A percentile compares a stretch with the other conserved stretches of the same genome.
Evolutionary conservation across 2,329 filamentous ascomycete genomes (phyloP).

Genomic region (Neofusicoccum umdonicola): DNA sequence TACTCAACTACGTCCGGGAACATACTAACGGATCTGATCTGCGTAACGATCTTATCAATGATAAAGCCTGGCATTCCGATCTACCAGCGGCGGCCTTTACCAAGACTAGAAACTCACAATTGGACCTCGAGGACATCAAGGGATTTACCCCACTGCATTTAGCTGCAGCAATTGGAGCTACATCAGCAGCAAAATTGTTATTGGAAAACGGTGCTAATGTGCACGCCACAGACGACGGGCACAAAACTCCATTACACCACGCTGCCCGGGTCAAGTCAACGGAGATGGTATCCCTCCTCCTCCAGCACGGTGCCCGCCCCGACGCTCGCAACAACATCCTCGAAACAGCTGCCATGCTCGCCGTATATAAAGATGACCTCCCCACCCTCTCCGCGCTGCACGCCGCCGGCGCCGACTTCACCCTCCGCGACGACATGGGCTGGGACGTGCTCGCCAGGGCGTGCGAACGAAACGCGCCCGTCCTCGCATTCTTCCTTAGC

Average conservation of each 20-base stretch:
- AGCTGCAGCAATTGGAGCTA: background rate
- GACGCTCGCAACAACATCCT: background rate
- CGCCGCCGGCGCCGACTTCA: background rate
- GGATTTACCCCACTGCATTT: background rate
- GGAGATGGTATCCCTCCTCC: background rate
- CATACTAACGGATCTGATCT: no score
- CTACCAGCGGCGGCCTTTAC: no score
- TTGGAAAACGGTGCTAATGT: background rate
- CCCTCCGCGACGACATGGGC: background rate
- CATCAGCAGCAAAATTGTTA: background rate
- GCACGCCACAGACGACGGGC: fast-evolving
- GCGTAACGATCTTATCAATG: no score
- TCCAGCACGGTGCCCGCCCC: background rate
- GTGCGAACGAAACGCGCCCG: background rate
- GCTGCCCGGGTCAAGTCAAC: fast-evolving
- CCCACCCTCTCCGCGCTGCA: background rate
- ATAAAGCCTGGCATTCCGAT: background rate
- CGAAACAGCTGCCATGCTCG: background rate
- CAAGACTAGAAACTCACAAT: no score
- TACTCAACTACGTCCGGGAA: background rate
- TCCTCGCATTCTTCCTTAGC: background rate
- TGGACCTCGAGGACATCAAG: background rate
- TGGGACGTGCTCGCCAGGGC: background rate
- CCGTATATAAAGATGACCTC: fast-evolving
- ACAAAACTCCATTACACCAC: background rate